These are phyloP conservation scores for Biscutella laevigata DNA, from an alignment of 441 rosid species.

Conservation along the genomic window DNA sequence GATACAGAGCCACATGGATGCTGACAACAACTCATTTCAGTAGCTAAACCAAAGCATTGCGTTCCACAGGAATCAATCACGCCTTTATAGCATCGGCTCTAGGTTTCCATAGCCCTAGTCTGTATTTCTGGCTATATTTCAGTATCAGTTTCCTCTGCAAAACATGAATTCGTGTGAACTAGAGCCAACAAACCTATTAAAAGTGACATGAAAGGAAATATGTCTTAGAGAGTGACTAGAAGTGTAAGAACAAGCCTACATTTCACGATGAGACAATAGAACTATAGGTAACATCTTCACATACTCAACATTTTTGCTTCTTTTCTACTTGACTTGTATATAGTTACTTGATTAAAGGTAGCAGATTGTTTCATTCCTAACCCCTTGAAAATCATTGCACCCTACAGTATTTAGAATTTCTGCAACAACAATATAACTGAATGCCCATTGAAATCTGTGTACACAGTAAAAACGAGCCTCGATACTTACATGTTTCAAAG, in stretches of 20 bases:
- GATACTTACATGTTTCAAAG: constrained; percentile 50
- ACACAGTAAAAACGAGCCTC: background rate
- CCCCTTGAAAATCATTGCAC: background rate
- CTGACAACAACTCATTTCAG: background rate
- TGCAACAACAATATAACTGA: background rate
- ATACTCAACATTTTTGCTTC: too few relatives aligned
- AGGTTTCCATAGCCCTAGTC: constrained; percentile 65
- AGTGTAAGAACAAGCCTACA: background rate
- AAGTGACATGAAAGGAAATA: background rate
- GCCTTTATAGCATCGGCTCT: constrained; percentile 38
- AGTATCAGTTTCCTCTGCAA: constrained; percentile 73
- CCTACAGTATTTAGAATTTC: background rate
- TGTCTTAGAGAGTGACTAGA: background rate
- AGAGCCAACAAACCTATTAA: background rate
- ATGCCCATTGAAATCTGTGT: too few relatives aligned
- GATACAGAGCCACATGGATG: too few relatives aligned
- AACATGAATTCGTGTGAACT: background rate
- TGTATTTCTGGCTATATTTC: constrained; percentile 34
- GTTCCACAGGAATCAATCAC: constrained; percentile 11
- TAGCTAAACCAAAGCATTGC: constrained; percentile 8
- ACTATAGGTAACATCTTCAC: too few relatives aligned
- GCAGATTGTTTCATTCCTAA: too few relatives aligned
- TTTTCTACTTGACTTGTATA: too few relatives aligned
- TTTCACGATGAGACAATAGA: too few relatives aligned
- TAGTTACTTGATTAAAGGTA: too few relatives aligned